Percentiles rank a stretch among this genome's conserved stretches.
These are phyloP conservation scores for Pythium insidiosum DNA, from an alignment of 352 stramenopile genomes.

Conservation along the genomic window DNA sequence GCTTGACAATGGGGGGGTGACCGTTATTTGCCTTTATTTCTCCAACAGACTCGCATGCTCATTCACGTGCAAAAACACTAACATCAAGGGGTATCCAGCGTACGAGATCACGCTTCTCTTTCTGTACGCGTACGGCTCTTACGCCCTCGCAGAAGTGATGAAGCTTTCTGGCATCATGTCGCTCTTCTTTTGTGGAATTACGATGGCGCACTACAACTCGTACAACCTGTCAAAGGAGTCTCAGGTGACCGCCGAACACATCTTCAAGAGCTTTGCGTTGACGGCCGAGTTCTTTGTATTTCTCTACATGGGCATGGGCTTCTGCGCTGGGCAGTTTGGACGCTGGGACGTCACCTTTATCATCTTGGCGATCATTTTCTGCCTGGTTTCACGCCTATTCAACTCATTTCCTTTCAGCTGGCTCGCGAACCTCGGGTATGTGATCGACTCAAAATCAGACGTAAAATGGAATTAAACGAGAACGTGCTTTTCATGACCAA, in stretches of 20 bases:
- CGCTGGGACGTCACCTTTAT: conserved; percentile 85
- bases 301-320: conserved; percentile 71
- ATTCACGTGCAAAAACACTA: conserved; percentile 68
- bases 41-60: conserved; percentile 59
- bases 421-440: conserved; percentile 45
- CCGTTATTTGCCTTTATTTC: no score
- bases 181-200: conserved; percentile 88
- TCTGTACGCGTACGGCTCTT: conserved; percentile 61
- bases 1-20: no score
- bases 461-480: no score
- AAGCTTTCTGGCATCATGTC: conserved; percentile 88
- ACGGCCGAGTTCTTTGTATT: conserved; percentile 74
- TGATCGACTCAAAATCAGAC: no score
- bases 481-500: no score
- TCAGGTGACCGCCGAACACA: conserved; percentile 58
- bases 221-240: conserved; percentile 68
- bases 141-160: conserved; percentile 56
- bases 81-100: conserved; percentile 69
- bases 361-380: conserved; percentile 82
- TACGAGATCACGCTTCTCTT: conserved; percentile 76
- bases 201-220: conserved; percentile 79
- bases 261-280: conserved; percentile 70
- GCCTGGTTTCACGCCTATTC: conserved; percentile 79
- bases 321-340: conserved; percentile 56
- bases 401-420: conserved; percentile 93